Evolutionary conservation across 2,329 filamentous ascomycete genomes (phyloP).

Genomic region (Cyphellophora europaea): DNA sequence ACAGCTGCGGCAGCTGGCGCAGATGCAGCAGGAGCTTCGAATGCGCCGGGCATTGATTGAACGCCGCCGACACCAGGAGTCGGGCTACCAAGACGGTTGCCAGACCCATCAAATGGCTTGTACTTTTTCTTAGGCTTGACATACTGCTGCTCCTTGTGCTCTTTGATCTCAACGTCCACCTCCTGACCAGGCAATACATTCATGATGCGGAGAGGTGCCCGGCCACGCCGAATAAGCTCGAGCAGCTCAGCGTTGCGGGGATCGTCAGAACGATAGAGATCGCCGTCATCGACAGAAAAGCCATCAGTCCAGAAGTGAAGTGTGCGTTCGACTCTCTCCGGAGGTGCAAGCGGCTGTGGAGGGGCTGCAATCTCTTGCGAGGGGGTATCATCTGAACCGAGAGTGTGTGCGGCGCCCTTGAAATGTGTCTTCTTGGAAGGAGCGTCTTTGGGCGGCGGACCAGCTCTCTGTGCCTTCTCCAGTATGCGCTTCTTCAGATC

Average conservation of each 20-base stretch:
- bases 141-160: conserved; percentile 53
- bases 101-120: conserved; percentile 51
- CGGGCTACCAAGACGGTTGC: conserved; percentile 54
- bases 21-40: conserved; percentile 24
- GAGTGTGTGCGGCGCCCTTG: conserved; percentile 52
- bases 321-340: conserved; percentile 46
- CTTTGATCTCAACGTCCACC: conserved; percentile 55
- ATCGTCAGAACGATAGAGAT: conserved; percentile 54
- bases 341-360: conserved; percentile 26
- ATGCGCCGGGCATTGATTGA: conserved; percentile 19
- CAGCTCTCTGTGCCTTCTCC: conserved; percentile 34
- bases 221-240: conserved; percentile 53
- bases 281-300: conserved; percentile 57
- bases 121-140: conserved; percentile 54
- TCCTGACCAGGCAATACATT: conserved; percentile 55
- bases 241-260: conserved; percentile 53
- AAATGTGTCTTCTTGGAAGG: conserved; percentile 36
- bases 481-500: conserved; percentile 43
- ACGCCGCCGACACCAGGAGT: conserved; percentile 42
- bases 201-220: conserved; percentile 53
- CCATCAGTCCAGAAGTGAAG: conserved; percentile 59
- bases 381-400: conserved; percentile 55
- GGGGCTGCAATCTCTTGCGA: conserved; percentile 48
- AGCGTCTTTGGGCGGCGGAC: conserved; percentile 13
- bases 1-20: conserved; percentile 19